Conservation (phyloP, 163 green algal genomes). For the Chlamydomonas reinhardtii region DNA sequence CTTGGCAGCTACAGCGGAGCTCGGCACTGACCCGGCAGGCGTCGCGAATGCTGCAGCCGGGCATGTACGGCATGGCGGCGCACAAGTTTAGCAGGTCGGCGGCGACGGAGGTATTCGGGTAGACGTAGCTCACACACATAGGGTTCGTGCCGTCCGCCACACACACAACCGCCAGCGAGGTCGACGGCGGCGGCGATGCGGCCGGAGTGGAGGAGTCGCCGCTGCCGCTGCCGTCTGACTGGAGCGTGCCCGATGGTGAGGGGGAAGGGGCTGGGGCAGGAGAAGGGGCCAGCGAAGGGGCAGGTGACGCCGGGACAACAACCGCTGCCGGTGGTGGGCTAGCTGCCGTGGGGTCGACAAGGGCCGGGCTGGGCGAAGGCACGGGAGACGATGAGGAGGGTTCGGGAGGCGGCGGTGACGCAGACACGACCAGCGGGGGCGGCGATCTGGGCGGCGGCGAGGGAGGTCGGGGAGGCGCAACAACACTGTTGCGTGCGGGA, state of each 20-base stretch:
- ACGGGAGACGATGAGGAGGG: not conserved
- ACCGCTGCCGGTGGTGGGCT: no score
- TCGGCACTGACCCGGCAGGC: not conserved
- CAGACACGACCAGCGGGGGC: not conserved
- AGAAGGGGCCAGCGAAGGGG: not conserved
- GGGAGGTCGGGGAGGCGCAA: not conserved
- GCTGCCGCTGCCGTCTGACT: not conserved
- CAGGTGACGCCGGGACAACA: no score
- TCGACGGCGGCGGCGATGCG: no score
- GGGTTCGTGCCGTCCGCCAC: no score
- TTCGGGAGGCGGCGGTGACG: not conserved
- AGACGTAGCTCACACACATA: no score
- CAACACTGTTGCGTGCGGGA: not conserved
- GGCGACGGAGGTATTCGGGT: not conserved
- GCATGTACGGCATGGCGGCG: slow-evolving; percentile 1
- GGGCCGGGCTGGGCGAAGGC: not conserved
- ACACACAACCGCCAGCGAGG: no score
- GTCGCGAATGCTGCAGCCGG: not conserved
- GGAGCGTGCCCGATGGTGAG: not conserved
- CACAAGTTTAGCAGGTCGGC: not conserved
- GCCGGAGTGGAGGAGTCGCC: no score
- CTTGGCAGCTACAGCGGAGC: no score
- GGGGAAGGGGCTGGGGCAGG: no score
- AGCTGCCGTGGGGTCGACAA: no score
- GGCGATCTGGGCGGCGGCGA: not conserved